Evolutionary conservation across 2,329 filamentous ascomycete species (phyloP).

Genomic region (Trichoderma citrinoviride): DNA sequence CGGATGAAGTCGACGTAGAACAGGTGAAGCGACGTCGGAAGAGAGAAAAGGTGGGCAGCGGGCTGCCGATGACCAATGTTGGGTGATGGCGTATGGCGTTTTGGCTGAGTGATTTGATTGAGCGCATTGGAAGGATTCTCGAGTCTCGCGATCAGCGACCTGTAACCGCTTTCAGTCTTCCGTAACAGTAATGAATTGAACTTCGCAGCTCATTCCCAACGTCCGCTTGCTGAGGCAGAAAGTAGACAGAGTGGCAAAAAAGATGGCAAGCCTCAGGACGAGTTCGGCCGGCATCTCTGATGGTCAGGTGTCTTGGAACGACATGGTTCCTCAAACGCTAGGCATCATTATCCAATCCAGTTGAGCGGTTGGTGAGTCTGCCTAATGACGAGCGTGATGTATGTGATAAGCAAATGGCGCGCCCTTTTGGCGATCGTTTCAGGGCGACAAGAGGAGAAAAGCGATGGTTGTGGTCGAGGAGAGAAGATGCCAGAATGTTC

Average conservation of each 20-base stretch:
- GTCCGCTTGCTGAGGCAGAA: background rate
- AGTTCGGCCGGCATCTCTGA: conserved; percentile 1
- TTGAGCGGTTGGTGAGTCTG: conserved; percentile 7
- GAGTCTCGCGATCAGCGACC: conserved; percentile 4
- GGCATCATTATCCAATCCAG: conserved; percentile 16
- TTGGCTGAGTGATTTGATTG: conserved; percentile 6
- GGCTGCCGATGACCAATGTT: background rate
- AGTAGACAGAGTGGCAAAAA: conserved; percentile 6
- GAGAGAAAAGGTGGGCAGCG: background rate
- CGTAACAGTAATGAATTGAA: conserved; percentile 7
- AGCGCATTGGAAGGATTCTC: background rate
- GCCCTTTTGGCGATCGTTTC: background rate
- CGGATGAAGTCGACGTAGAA: conserved; percentile 10
- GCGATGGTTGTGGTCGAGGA: background rate
- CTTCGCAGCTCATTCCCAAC: conserved; percentile 4
- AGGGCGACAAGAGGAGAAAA: background rate
- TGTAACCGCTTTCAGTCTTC: conserved; percentile 1
- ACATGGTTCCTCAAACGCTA: conserved; percentile 19
- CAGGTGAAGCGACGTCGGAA: background rate
- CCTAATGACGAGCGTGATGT: conserved; percentile 10
- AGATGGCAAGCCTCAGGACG: background rate
- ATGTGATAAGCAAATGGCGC: background rate
- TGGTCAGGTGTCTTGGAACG: conserved; percentile 10
- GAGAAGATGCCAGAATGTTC: background rate
- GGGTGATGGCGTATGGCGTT: conserved; percentile 8